These are phyloP conservation scores for Nitzschia sp. DNA, from an alignment of 108 stramenopile genomes.

Conservation along the genomic window DNA sequence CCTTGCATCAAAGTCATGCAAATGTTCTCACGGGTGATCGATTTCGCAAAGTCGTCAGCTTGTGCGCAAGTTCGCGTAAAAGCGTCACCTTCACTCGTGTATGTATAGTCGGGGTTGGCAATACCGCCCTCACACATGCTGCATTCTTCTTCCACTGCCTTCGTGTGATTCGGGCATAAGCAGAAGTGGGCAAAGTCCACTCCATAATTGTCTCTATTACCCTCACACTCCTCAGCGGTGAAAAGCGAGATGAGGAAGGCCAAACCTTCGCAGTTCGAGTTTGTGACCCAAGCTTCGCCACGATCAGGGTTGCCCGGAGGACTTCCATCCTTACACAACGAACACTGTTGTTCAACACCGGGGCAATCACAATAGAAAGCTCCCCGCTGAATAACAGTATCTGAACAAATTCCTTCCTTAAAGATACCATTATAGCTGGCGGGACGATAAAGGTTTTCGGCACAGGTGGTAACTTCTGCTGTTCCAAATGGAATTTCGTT, in stretches of 20 bases:
- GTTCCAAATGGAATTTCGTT: constrained; percentile 22
- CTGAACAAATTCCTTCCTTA: constrained; percentile 23
- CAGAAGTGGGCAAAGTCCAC: constrained; percentile 26
- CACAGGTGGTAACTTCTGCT: constrained; percentile 8
- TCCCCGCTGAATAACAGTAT: constrained; percentile 22
- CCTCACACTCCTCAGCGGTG: constrained; percentile 14
- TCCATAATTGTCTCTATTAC: constrained; percentile 1
- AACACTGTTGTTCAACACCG: constrained; percentile 23
- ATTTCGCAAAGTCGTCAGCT: constrained; percentile 28
- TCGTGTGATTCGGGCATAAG: constrained; percentile 20
- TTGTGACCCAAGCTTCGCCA: constrained; percentile 15
- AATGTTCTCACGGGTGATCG: constrained; percentile 16
- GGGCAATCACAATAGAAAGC: constrained; percentile 36
- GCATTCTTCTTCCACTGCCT: constrained; percentile 4
- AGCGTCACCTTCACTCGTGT: not conserved
- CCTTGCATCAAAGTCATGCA: not conserved
- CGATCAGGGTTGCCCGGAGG: constrained; percentile 13
- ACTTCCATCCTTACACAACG: constrained; percentile 25
- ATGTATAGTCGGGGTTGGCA: constrained; percentile 18
- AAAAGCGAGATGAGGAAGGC: constrained; percentile 27
- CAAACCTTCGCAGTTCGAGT: constrained; percentile 21
- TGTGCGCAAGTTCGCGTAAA: constrained; percentile 21
- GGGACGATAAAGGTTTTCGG: constrained; percentile 6
- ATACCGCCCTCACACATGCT: constrained; percentile 19
- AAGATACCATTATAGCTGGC: constrained; percentile 9